Evolutionary conservation across 2,329 filamentous ascomycete genomes (phyloP).

Genomic region (Sclerotinia glacialis): DNA sequence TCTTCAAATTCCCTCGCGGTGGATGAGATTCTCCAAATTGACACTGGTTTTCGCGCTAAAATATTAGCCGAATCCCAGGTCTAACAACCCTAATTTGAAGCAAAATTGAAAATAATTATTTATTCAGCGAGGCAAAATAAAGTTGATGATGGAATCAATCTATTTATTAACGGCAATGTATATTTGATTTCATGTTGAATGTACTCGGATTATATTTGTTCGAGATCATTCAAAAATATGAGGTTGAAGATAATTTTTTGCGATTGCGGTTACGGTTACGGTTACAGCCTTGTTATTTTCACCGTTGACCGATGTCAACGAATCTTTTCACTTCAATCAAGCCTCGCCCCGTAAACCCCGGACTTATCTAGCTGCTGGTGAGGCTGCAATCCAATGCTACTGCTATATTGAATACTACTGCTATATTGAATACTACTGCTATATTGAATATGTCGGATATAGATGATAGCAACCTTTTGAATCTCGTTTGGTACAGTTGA

Average conservation of each 20-base stretch:
- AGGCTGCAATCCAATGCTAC: not conserved
- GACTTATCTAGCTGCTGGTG: not conserved
- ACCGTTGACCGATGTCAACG: not conserved
- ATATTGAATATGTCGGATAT: not conserved
- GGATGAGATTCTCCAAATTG: conserved; percentile 19
- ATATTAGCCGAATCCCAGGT: conserved; percentile 31
- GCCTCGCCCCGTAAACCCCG: not conserved
- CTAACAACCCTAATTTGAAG: conserved; percentile 27
- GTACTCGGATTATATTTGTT: not conserved
- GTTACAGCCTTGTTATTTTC: conserved; percentile 5
- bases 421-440: not conserved
- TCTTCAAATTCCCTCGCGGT: conserved; percentile 20
- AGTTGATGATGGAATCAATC: not conserved
- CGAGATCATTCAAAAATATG: not conserved
- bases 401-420: not conserved
- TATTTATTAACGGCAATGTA: not conserved
- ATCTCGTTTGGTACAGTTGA: not conserved
- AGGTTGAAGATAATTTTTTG: not conserved
- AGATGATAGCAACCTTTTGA: not conserved
- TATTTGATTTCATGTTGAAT: not conserved
- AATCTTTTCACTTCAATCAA: not conserved
- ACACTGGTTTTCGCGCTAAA: conserved; percentile 17
- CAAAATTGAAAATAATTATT: conserved; percentile 23
- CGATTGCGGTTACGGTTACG: not conserved
- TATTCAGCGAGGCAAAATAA: not conserved